Conservation (phyloP, 371 early-diverging fungal species). For the Apophysomyces ossiformis region DNA sequence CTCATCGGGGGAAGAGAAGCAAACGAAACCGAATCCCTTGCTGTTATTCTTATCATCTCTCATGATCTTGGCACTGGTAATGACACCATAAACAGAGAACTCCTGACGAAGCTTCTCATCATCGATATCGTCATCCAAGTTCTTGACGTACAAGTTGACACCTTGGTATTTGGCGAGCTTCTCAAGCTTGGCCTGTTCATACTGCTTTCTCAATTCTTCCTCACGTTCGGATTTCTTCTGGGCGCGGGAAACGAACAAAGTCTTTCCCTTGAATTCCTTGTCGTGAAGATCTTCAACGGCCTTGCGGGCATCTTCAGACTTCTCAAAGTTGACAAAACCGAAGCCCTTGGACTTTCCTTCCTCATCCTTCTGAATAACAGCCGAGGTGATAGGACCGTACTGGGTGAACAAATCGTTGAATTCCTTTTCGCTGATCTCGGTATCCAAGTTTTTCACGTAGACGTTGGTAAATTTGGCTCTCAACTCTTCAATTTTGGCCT, state of each 20-base stretch:
- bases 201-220: slow-evolving; percentile 85
- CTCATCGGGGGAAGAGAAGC: slow-evolving; percentile 79
- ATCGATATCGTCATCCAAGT: slow-evolving; percentile 86
- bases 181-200: slow-evolving; percentile 82
- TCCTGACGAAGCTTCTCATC: slow-evolving; percentile 87
- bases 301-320: slow-evolving; percentile 77
- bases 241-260: slow-evolving; percentile 89
- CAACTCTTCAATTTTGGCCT: slow-evolving; percentile 77
- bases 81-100: slow-evolving; percentile 85
- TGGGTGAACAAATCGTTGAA: slow-evolving; percentile 70
- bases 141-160: slow-evolving; percentile 92
- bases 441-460: slow-evolving; percentile 91
- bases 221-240: slow-evolving; percentile 95
- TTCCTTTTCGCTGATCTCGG: slow-evolving; percentile 73
- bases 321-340: slow-evolving; percentile 91
- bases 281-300: slow-evolving; percentile 90
- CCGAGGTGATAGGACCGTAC: slow-evolving; percentile 82
- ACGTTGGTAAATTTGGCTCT: slow-evolving; percentile 88
- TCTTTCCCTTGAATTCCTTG: slow-evolving; percentile 76
- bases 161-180: slow-evolving; percentile 90
- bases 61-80: slow-evolving; percentile 93
- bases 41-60: slow-evolving; percentile 71
- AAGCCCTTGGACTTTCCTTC: slow-evolving; percentile 79
- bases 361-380: slow-evolving; percentile 64
- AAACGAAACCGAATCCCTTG: slow-evolving; percentile 79